Base-by-base conservation (phyloP, 352 stramenopile species). In the Globisporangium viniferum region DNA sequence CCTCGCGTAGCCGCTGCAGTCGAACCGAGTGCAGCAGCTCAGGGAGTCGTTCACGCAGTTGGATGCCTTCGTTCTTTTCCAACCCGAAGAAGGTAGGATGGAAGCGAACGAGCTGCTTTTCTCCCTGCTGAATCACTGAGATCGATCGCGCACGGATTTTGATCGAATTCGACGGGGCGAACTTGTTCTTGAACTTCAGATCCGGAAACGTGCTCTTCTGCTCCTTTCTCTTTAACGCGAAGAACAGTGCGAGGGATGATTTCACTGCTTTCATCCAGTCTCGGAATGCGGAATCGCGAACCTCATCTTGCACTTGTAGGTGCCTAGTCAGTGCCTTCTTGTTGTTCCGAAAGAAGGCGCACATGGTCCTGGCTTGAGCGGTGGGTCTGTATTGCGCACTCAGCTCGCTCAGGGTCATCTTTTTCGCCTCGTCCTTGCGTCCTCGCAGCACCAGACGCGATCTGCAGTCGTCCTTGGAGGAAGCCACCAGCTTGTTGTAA, bases 181-280 rank as follows among this genome's bases (percentile, higher is more conserved):
- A 46, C 29, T 60, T 60, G 55, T 12, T 44, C 55, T 60, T 60
- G 55, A 24, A 46, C 15, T 44, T 27, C 20, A 60, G 55, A 27
- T 60, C 29, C 22, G 55, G 55, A 29, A 60, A 60, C 33, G 55
- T 27, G 27, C 29, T 46, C 29, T 60, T 44, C 55, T 60, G n/a
- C 12, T 15, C 20, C 5, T n/a, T 24, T 8, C 36, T 27, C 33
- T 46, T 46, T 18, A 60, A 27, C 55, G 27, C 18, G 15, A 60
- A 60, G 6, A 60, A 24, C 33, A 60, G 20, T 31, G 55, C 14
- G 24, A 20, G 15, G 3, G 55, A 60, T 31, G 12, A 60, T 18
- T 60, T 60, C 3, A 44, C 29, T 15, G 55, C 15, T 44, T 60
- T 14, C 20, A 44, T 60, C 24, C 35, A 60, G 20, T 60, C 55